phyloP scores from a whole-genome alignment of 768 basidiomycete genomes.

The Tremella fuciformis region DNA sequence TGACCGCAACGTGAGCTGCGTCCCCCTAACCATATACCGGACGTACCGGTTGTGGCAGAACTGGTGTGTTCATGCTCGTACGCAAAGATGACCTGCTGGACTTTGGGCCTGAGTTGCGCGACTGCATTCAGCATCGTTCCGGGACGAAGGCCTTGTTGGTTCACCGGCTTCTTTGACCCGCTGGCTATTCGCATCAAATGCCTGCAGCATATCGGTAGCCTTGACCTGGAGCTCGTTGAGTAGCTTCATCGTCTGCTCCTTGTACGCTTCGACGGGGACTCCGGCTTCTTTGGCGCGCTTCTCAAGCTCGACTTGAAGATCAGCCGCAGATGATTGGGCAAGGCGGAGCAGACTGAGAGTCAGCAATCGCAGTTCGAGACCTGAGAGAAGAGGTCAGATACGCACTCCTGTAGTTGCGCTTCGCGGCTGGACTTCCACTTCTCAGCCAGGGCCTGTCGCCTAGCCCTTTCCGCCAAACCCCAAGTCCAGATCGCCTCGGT shows the following conservation, averaged over 20 bases:
- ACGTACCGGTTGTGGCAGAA: slow-evolving; percentile 4
- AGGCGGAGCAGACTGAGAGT: slow-evolving; percentile 6
- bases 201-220: slow-evolving; percentile 6
- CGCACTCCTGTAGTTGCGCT: slow-evolving; percentile 5
- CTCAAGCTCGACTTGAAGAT: slow-evolving; percentile 23
- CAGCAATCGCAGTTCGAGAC: background rate
- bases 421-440: slow-evolving; percentile 16
- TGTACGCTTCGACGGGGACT: slow-evolving; percentile 21
- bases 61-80: background rate
- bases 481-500: slow-evolving; percentile 17
- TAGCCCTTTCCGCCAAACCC: slow-evolving; percentile 12
- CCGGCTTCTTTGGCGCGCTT: slow-evolving; percentile 28
- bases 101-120: too few species aligned
- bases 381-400: background rate
- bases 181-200: slow-evolving; percentile 14
- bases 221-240: slow-evolving; percentile 12
- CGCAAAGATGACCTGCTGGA: background rate
- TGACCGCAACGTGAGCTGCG: background rate
- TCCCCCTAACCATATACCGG: background rate
- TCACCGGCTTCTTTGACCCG: slow-evolving; percentile 1
- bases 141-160: background rate
- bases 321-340: slow-evolving; percentile 17
- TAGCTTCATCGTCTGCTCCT: slow-evolving; percentile 9
- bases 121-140: too few species aligned
- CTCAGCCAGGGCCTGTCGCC: slow-evolving; percentile 20